Evolutionary conservation across 805 yeast genomes (phyloP), one percentile per base, ranked within the genome.

Genomic region (Metschnikowia noctiluminum): DNA sequence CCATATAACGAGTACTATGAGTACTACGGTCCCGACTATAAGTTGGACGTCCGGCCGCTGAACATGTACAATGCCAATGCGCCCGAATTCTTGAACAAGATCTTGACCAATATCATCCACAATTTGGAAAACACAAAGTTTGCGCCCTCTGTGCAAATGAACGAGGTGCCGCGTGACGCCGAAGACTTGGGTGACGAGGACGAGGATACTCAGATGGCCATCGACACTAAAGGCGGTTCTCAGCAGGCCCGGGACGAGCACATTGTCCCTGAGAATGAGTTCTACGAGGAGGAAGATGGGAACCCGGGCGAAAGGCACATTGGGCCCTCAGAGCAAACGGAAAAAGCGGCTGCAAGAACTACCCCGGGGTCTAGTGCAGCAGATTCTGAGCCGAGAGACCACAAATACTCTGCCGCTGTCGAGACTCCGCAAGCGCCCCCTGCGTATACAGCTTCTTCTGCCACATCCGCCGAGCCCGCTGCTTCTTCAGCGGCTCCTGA

Each of bases 1-100:
- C 97, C 97, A 4, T 91, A 89, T 74, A 91, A 92, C 66, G 98
- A 92, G 66, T 92, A 92, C 71, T 92, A 89, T 70, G 98, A 92
- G 70, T 92, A 92, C 72, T 92, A 87, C 67, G 98, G 97, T 0
- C 99, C 99, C 2, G 97, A 92, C 70, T 92, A 92, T 68, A 85
- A 89, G 66, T 78, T 92, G 51, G 97, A 92, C 63, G 99, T 92
- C 43, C 78, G 97, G 55, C 96, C 97, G 11, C 86, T 95, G 11
- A 92, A 92, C 69, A 92, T 92, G 98, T 88, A 87, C 72, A 92
- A 92, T 69, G 96, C 96, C 44, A 92, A 92, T 69, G 81, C 92
- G 26, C 92, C 95, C 26, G 97, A 91, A 66, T 92, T 90, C 64
- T 75, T 92, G 59, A 89, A 89, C 68, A 87, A 89, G 66, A 84